Evolutionary conservation across 805 yeast genomes (phyloP), one percentile per base, ranked within the genome.

Genomic region (Cyberlindnera bimundalis): DNA sequence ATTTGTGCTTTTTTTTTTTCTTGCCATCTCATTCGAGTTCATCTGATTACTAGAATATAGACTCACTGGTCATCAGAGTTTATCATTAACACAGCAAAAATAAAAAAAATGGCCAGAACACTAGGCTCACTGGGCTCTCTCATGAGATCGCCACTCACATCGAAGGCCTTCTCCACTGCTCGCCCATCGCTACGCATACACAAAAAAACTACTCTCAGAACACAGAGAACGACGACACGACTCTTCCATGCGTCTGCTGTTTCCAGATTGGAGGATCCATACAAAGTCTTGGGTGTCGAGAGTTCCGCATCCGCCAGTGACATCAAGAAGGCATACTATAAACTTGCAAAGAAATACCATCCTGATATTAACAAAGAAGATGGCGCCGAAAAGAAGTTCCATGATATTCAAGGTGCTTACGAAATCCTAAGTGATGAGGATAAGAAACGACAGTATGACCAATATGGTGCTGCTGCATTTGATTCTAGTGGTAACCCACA

Each of bases 301-400:
- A 76, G 75, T 46, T 60, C 59, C 38, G 93, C 99, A 0, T 73
- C 81, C 12, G 67, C 81, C 7, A 74, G 86, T n/a, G 95, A 89
- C 16, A 93, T 93, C 65, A 93, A 93, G 64, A 90, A 90, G 64
- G 91, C 96, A 2, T 93, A 93, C 67, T 89, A 89, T 61, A 83
- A 88, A 57, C 69, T 93, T 48, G 99, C 97, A 13, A 93, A 93
- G 64, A 77, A 91, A 61, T 89, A 71, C 63, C 99, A 93, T 64
- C 99, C 99, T 0, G 99, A 93, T 67, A 86, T 93, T 33, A 93
- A 91, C 64, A 93, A 91, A 64, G 96, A 86, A 48, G 76, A 78
- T 19, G 91, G 76, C 15, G 93, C 98, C 0, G 96, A 91, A 54
- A 78, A 79, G 58, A 80, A 80, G 62, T 93, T 93, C 67, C 98